Evolutionary conservation across 225 moss, liverwort and hornwort genomes (phyloP).

Genomic region (Bryoerythrophyllum caledonicum): DNA sequence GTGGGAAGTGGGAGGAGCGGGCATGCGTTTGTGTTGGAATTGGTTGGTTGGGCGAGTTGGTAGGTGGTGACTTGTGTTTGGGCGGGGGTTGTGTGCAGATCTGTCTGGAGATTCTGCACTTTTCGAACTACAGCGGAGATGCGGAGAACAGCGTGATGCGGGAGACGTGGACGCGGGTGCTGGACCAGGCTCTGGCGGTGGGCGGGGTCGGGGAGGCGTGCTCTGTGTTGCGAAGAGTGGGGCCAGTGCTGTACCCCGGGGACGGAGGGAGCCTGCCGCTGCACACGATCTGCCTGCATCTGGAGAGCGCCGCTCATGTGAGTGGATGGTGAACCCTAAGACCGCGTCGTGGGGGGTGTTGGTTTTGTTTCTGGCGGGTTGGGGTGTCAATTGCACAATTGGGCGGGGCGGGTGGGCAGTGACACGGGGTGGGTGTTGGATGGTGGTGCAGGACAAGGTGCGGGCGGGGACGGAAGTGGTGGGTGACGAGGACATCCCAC

Average conservation of each 20-base stretch:
- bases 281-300: slow-evolving; percentile 84
- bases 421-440: slow-evolving; percentile 9
- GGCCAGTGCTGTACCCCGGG: slow-evolving; percentile 90
- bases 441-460: slow-evolving; percentile 62
- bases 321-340: background rate
- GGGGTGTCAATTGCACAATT: background rate
- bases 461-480: slow-evolving; percentile 62
- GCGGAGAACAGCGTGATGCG: slow-evolving; percentile 98
- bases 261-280: slow-evolving; percentile 94
- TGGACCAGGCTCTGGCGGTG: slow-evolving; percentile 84
- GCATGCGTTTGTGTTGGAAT: background rate
- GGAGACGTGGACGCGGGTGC: slow-evolving; percentile 94
- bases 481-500: slow-evolving; percentile 89
- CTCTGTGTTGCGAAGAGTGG: slow-evolving; percentile 78
- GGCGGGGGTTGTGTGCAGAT: slow-evolving; percentile 52
- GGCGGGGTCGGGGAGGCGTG: slow-evolving; percentile 94
- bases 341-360: background rate
- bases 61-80: background rate
- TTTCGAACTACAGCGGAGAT: slow-evolving; percentile 98
- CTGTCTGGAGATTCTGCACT: slow-evolving; percentile 92
- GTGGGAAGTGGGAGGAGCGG: background rate
- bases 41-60: background rate
- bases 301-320: slow-evolving; percentile 96
- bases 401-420: slow-evolving; percentile 1
- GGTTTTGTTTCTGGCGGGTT: background rate